phyloP scores from a whole-genome alignment of 345 rosid species.

The Gossypium anomalum region DNA sequence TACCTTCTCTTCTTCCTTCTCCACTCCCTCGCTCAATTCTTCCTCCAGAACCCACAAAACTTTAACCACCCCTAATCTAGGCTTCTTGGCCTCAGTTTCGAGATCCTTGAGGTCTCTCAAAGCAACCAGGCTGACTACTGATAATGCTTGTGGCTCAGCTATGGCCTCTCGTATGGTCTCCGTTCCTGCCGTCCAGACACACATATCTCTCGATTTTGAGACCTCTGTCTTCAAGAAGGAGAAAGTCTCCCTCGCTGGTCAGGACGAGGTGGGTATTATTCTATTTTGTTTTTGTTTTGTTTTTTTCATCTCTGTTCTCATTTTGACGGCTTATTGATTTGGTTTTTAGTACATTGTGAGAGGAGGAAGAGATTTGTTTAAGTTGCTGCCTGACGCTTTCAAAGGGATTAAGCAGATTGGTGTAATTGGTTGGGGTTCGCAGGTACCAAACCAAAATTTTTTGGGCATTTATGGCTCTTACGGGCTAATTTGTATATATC shows the following conservation, averaged over 20 bases:
- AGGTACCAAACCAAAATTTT: slow-evolving; percentile 33
- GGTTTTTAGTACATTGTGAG: slow-evolving; percentile 73
- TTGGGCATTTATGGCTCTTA: no score
- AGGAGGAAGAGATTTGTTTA: slow-evolving; percentile 93
- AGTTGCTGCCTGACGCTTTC: slow-evolving; percentile 71
- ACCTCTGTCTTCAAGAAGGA: slow-evolving; percentile 80
- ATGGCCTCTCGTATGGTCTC: slow-evolving; percentile 47
- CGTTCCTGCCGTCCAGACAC: slow-evolving; percentile 34
- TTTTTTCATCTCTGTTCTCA: neutral
- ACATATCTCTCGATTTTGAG: slow-evolving; percentile 50
- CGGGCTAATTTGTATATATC: no score
- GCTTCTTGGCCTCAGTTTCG: slow-evolving; percentile 40
- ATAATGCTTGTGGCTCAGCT: slow-evolving; percentile 33
- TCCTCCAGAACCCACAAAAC: slow-evolving; percentile 24
- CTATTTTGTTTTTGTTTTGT: neutral
- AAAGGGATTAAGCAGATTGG: slow-evolving; percentile 93
- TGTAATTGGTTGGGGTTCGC: slow-evolving; percentile 95
- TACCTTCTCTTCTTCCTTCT: slow-evolving; percentile 36
- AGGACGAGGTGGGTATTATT: slow-evolving; percentile 50
- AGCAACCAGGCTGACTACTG: slow-evolving; percentile 16
- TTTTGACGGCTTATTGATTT: neutral
- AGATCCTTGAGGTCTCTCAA: slow-evolving; percentile 33
- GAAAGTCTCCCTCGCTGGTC: slow-evolving; percentile 68
- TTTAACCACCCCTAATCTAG: slow-evolving; percentile 23
- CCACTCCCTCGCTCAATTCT: slow-evolving; percentile 21